Base-by-base conservation (phyloP, 73 alveolate genomes). In the Paramecium pentaurelia region DNA sequence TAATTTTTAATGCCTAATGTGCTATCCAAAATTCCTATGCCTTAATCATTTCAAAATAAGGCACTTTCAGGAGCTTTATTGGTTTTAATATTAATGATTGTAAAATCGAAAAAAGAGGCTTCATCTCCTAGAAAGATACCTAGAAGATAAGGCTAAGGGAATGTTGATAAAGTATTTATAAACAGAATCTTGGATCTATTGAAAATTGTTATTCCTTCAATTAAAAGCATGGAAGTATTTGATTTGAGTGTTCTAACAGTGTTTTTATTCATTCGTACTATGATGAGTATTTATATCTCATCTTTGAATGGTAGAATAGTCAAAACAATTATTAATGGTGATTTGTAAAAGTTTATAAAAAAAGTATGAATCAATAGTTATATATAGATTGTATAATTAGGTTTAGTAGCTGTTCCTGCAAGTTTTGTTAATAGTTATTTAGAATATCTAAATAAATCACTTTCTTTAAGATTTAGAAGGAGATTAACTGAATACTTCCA, bases 251-350 rank as follows among this genome's bases (percentile, higher is more conserved):
- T 96, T 14, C 88, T 97, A 80, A 95, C 97, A 60, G 68, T 71
- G 25, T 89, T 89, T 47, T 71, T 89, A 71, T 77, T 80, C 0
- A 36, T 80, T 10, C 49, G 99, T 64, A 97, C 99, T 10, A 92
- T 92, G 92, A 85, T 97, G 95, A 92, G 97, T 70, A 97, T 97
- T 22, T 96, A 95, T 77, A 94, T 96, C 1, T 97, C 99, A 68
- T 94, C 96, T 44, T 97, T 96, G 16, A 97, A 96, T 94, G 99
- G 99, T 18, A 92, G 94, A 70, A 92, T 96, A 37, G 99, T 97
- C 11, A 96, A 96, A 86, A 95, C 99, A 14, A 97, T 97, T 77
- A 97, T 97, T 20, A 58, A 86, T 38, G 86, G 86, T 18, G 95
- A 96, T 86, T 92, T 86, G 28, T 30, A 77, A 27, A 60, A 51